phyloP scores from a whole-genome alignment of 768 basidiomycete genomes.

The Podaxis sp. region DNA sequence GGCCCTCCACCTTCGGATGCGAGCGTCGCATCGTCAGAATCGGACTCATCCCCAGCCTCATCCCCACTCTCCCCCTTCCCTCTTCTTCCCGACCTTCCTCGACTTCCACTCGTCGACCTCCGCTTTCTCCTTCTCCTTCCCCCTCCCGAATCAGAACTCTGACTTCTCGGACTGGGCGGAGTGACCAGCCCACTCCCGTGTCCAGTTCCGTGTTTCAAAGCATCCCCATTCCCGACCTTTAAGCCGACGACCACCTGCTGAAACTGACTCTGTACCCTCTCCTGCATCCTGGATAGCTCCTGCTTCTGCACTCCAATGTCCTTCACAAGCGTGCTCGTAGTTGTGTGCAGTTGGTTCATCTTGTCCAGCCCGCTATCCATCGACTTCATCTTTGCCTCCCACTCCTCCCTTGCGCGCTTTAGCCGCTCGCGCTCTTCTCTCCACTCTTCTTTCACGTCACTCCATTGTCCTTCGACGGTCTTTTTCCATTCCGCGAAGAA shows the following conservation, averaged over 20 bases:
- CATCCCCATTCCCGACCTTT: slow-evolving; percentile 35
- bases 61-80: slow-evolving; percentile 19
- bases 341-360: slow-evolving; percentile 35
- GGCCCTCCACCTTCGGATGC: slow-evolving; percentile 29
- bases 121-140: slow-evolving; percentile 31
- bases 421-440: slow-evolving; percentile 76
- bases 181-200: slow-evolving; percentile 58
- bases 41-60: slow-evolving; percentile 7
- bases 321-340: slow-evolving; percentile 23
- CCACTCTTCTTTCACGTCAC: slow-evolving; percentile 79
- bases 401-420: slow-evolving; percentile 72
- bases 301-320: slow-evolving; percentile 22
- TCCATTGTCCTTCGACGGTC: slow-evolving; percentile 79
- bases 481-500: slow-evolving; percentile 75
- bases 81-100: slow-evolving; percentile 19
- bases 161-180: slow-evolving; percentile 74
- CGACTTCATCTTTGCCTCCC: slow-evolving; percentile 61
- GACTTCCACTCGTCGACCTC: slow-evolving; percentile 32
- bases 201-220: slow-evolving; percentile 25
- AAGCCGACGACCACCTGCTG: background rate
- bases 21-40: slow-evolving; percentile 29
- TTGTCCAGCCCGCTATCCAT: slow-evolving; percentile 57
- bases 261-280: slow-evolving; percentile 16
- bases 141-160: slow-evolving; percentile 59
- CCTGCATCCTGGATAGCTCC: slow-evolving; percentile 21